Base-by-base conservation (phyloP, 495 filamentous ascomycete species). In the Aspergillus bridgeri region DNA sequence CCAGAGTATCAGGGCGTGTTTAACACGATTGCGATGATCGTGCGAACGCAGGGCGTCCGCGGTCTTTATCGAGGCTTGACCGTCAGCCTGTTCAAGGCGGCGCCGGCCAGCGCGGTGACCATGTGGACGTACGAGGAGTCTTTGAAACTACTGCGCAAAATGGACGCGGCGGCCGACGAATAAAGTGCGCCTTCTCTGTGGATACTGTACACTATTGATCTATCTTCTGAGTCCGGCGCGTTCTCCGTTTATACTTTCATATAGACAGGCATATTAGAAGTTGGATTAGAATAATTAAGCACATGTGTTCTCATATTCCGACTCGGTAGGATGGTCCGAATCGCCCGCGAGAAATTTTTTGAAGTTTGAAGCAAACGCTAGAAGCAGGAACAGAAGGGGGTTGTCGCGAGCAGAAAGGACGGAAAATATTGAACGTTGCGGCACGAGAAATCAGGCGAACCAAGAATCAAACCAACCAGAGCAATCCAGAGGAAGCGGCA, bases 61-160 rank as follows among this genome's bases (percentile, higher is more conserved):
- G 95, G 94, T 0, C 65, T 99, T 57, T 99, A 98, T 70, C 79
- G 91, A 48, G 94, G 94, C 3, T 71, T 99, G 59, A 87, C 86
- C 4, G 91, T 98, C 3, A 91, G 91, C 64, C 69, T 99, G 72
- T 60, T 97, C 57, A 99, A 99, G 78, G 91, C 94, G 17, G 95
- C 93, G 25, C 94, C 94, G 48, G 86, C 95, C 20, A 96, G 91
- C 72, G 95, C 94, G 2, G 85, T 96, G 19, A 99, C 94, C 0
- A 94, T 99, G 89, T 99, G 95, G 94, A 97, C 93, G 1, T 98
- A 97, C 73, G 94, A 97, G 74, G 73, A 83, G 61, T 81, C 80
- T 6, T 69, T 95, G 69, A 79, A 69, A 56, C 63, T 86, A 6
- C 71, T 91, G 44, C 79, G 79, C 33, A 73, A 79, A 43, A 66